Evolutionary conservation across 73 alveolate species (phyloP).

Genomic region (Paramecium pentaurelia): DNA sequence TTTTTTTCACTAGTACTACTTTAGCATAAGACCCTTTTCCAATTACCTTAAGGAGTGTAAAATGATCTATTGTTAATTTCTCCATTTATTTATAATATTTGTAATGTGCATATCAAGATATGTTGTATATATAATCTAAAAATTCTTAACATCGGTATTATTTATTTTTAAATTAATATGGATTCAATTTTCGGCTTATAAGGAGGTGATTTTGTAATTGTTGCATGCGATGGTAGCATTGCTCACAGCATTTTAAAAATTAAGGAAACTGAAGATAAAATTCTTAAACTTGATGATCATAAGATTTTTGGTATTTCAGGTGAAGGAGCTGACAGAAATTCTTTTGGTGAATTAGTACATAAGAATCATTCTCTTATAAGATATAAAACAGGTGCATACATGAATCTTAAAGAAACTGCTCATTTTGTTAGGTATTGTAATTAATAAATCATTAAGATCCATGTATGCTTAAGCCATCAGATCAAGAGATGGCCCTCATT

Average conservation of each 20-base stretch:
- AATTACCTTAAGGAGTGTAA: conserved; percentile 73
- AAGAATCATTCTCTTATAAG: conserved; percentile 80
- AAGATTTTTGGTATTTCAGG: conserved; percentile 90
- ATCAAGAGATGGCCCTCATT: conserved; percentile 90
- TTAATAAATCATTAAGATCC: conserved; percentile 50
- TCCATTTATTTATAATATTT: neutral
- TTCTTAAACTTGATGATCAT: conserved; percentile 67
- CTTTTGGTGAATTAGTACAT: conserved; percentile 81
- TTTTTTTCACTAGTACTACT: conserved; percentile 81
- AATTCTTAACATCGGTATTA: neutral
- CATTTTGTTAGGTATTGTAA: conserved; percentile 79
- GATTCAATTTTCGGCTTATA: conserved; percentile 59
- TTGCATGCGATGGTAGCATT: conserved; percentile 57
- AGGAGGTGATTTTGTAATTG: conserved; percentile 55
- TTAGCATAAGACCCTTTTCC: conserved; percentile 96
- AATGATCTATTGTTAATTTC: conserved; percentile 79
- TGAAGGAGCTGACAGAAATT: conserved; percentile 85
- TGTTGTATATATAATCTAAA: neutral
- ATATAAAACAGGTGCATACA: conserved; percentile 79
- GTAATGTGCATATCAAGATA: neutral
- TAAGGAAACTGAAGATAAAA: conserved; percentile 86
- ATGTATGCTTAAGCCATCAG: conserved; percentile 51
- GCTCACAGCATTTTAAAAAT: conserved; percentile 51
- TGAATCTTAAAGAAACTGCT: conserved; percentile 86
- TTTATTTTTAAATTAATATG: conserved; percentile 36